These are phyloP conservation scores for Pseudonectria buxi DNA, from an alignment of 2,329 filamentous ascomycete species.

Conservation along the genomic window DNA sequence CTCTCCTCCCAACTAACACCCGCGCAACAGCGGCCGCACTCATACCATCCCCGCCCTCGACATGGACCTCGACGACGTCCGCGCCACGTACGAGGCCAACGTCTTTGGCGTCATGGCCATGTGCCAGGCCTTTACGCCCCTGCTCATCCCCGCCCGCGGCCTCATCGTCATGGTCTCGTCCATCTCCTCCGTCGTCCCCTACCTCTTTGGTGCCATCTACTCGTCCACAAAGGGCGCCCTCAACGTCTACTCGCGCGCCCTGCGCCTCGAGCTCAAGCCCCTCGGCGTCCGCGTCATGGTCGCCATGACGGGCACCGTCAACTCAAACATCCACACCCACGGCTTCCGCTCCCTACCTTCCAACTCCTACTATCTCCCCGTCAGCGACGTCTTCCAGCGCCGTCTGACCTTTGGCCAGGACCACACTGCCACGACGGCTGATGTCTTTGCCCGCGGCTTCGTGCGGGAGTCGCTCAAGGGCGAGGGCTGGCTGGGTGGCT, in stretches of 20 bases:
- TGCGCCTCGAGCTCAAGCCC: slow-evolving; percentile 47
- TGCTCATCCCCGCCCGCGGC: slow-evolving; percentile 43
- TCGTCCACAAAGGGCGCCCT: slow-evolving; percentile 51
- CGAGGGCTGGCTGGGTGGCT: slow-evolving; percentile 28
- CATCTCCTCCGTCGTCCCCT: slow-evolving; percentile 42
- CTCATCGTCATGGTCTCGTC: slow-evolving; percentile 51
- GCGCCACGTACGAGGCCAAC: slow-evolving; percentile 49
- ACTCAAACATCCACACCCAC: slow-evolving; percentile 41
- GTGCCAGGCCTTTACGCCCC: slow-evolving; percentile 42
- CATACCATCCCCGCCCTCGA: slow-evolving; percentile 47
- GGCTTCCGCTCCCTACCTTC: slow-evolving; percentile 35
- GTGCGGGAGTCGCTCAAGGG: slow-evolving; percentile 36
- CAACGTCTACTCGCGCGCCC: slow-evolving; percentile 44
- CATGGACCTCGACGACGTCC: slow-evolving; percentile 45
- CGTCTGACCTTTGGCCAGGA: slow-evolving; percentile 44
- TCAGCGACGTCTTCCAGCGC: slow-evolving; percentile 39
- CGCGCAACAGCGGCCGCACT: slow-evolving; percentile 39
- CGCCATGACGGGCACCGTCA: slow-evolving; percentile 47
- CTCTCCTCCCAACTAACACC: not conserved
- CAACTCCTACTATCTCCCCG: slow-evolving; percentile 40
- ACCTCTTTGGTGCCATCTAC: slow-evolving; percentile 48
- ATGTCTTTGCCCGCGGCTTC: slow-evolving; percentile 36
- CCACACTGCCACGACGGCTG: slow-evolving; percentile 36
- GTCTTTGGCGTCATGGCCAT: slow-evolving; percentile 53
- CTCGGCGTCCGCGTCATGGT: slow-evolving; percentile 52